A percentile compares a stretch with the other conserved stretches of the same genome.
Conservation (phyloP, 2,329 filamentous ascomycete species). For the Colletotrichum tamarilloi region DNA sequence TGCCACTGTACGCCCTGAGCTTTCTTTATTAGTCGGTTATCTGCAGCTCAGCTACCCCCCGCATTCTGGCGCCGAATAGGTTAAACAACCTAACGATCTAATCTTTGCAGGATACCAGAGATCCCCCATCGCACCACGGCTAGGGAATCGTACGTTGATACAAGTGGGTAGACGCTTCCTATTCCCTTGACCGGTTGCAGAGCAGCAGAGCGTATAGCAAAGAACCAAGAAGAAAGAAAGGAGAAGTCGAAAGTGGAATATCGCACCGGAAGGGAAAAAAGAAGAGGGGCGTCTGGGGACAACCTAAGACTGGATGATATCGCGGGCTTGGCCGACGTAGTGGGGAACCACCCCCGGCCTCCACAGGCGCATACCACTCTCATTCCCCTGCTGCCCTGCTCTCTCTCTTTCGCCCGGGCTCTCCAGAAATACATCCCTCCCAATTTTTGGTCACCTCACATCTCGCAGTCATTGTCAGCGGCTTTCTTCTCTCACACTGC, state of each 20-base stretch:
- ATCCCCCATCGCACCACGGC: not conserved
- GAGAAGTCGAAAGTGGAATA: not conserved
- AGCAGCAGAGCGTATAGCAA: not conserved
- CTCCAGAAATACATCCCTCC: slow-evolving; percentile 29
- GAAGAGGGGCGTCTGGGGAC: slow-evolving; percentile 24
- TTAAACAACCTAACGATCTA: slow-evolving; percentile 9
- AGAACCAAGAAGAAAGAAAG: slow-evolving; percentile 19
- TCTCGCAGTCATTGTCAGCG: not conserved
- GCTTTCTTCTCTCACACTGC: slow-evolving; percentile 13
- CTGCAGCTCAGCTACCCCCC: slow-evolving; percentile 17
- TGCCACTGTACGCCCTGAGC: not conserved
- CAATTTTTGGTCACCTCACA: slow-evolving; percentile 25
- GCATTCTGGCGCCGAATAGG: slow-evolving; percentile 15
- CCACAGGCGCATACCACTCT: slow-evolving; percentile 14
- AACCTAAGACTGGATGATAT: slow-evolving; percentile 5
- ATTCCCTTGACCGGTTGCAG: not conserved
- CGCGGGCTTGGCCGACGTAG: slow-evolving; percentile 7
- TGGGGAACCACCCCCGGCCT: slow-evolving; percentile 5
- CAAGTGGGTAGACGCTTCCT: not conserved
- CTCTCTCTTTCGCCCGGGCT: slow-evolving; percentile 11
- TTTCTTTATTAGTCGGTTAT: not conserved
- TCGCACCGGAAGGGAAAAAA: not conserved
- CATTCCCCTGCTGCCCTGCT: not conserved
- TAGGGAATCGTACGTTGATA: not conserved
- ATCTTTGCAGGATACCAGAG: not conserved